Conservation (phyloP, 495 filamentous ascomycete species). For the Thermochaetoides thermophila region DNA sequence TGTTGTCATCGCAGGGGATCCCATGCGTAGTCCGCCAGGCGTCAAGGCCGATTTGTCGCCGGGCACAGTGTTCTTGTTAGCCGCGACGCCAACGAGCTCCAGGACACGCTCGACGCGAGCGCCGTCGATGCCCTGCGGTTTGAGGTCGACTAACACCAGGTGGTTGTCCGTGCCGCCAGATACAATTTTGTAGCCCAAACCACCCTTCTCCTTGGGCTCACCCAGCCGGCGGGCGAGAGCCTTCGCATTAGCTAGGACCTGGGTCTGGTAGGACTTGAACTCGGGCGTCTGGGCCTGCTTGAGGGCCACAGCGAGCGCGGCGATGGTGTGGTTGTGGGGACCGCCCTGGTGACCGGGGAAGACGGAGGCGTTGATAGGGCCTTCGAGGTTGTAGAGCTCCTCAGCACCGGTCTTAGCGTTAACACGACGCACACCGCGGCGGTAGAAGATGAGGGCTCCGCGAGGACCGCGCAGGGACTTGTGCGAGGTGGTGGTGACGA, state of each 20-base stretch:
- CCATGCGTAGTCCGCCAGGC: conserved; percentile 82
- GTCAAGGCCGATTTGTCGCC: conserved; percentile 87
- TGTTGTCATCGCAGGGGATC: conserved; percentile 95
- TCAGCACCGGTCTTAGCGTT: conserved; percentile 74
- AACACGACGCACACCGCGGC: conserved; percentile 71
- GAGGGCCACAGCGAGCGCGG: conserved; percentile 81
- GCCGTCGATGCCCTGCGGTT: conserved; percentile 78
- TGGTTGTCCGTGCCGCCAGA: conserved; percentile 95
- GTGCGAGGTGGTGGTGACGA: conserved; percentile 97
- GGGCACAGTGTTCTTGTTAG: conserved; percentile 98
- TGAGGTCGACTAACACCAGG: conserved; percentile 86
- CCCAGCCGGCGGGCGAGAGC: conserved; percentile 66
- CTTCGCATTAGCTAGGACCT: conserved; percentile 75
- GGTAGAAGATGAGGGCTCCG: conserved; percentile 97
- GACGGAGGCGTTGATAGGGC: conserved; percentile 87
- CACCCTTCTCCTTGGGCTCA: conserved; percentile 53
- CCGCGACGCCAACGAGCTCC: conserved; percentile 85
- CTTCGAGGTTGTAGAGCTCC: conserved; percentile 81
- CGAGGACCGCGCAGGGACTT: conserved; percentile 91
- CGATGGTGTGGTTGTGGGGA: conserved; percentile 98
- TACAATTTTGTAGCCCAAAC: conserved; percentile 80
- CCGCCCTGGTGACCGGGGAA: conserved; percentile 99
- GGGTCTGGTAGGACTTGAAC: conserved; percentile 77
- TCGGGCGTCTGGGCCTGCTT: conserved; percentile 84
- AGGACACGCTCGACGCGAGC: conserved; percentile 88